Evolutionary conservation across 768 basidiomycete genomes (phyloP), one percentile per base, ranked within the genome.

Genomic region (Obba rivulosa): DNA sequence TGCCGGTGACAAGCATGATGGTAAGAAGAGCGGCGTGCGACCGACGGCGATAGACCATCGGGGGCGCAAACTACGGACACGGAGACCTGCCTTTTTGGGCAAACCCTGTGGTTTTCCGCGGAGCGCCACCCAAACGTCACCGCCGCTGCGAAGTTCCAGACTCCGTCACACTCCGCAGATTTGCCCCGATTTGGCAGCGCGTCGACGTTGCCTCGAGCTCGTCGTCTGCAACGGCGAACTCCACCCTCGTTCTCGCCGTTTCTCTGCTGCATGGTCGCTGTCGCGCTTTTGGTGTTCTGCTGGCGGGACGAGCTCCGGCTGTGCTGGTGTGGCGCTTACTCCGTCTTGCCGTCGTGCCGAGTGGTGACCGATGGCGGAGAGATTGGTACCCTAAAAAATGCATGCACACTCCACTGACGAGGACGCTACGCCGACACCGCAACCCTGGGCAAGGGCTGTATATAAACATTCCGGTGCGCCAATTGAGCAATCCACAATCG

Each of bases 291-390:
- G 24, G 18, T 10, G n/a, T 24, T 21, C 35, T 23, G 42, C 23
- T 4, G 23, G 24, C 34, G 25, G 17, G 24, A 16, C 20, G n/a
- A 36, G n/a, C 35, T 36, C 23, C 21, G 23, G 22, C 45, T 21
- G 25, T 39, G 18, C 46, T 39, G 22, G 50, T 34, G 22, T 37
- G 22, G 38, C 49, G 53, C 49, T 50, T 50, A 49, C 46, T 54
- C 43, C 20, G 46, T 50, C 41, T 37, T 50, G 53, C 53, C 54
- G 50, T 49, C n/a, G n/a, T n/a, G n/a, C n/a, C n/a, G 28, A 5
- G 28, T 31, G 28, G 28, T 31, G 7, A 13, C 28, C 28, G 28
- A 31, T 13, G 28, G 13, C 13, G 28, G 13, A 5, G 5, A 31
- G 7, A 13, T 7, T 31, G 28, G 28, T 13, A 31, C 28, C 28